phyloP scores from a whole-genome alignment of 129 eudicot genomes.

The Artemisia tridentata region DNA sequence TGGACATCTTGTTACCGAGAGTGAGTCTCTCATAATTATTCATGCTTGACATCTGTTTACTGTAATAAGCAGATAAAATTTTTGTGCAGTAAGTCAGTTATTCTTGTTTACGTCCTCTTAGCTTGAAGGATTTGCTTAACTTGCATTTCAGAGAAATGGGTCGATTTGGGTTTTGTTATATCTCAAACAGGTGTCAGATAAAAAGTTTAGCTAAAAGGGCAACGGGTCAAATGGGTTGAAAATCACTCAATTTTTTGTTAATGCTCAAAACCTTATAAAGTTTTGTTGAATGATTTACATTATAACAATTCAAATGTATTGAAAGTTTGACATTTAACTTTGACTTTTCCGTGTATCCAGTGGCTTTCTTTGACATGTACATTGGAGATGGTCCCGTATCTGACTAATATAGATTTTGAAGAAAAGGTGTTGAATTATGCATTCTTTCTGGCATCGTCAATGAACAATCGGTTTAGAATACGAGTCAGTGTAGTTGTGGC shows the following conservation, averaged over 20 bases:
- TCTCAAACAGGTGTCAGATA: too few species aligned
- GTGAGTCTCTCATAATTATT: constrained; percentile 40
- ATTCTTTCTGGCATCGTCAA: too few species aligned
- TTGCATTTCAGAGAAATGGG: background rate
- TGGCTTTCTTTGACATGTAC: constrained; percentile 41
- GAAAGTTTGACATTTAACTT: background rate
- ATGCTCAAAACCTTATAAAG: too few species aligned
- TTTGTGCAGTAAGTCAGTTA: constrained; percentile 70
- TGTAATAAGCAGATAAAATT: constrained; percentile 36
- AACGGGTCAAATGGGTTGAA: too few species aligned
- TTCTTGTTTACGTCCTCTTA: background rate
- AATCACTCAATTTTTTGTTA: too few species aligned
- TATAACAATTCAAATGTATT: background rate
- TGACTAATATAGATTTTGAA: constrained; percentile 60
- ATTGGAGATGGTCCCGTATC: constrained; percentile 20
- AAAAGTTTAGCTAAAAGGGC: too few species aligned
- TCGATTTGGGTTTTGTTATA: too few species aligned
- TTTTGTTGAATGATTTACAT: too few species aligned
- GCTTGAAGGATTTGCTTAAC: background rate
- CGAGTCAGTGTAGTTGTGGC: background rate
- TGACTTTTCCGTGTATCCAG: constrained; percentile 33
- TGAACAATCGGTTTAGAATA: background rate
- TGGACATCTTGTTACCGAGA: constrained; percentile 78
- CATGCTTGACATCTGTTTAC: constrained; percentile 1
- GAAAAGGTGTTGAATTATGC: constrained; percentile 55